phyloP scores from a whole-genome alignment of 2,329 filamentous ascomycete species.

The Elsinoe australis region DNA sequence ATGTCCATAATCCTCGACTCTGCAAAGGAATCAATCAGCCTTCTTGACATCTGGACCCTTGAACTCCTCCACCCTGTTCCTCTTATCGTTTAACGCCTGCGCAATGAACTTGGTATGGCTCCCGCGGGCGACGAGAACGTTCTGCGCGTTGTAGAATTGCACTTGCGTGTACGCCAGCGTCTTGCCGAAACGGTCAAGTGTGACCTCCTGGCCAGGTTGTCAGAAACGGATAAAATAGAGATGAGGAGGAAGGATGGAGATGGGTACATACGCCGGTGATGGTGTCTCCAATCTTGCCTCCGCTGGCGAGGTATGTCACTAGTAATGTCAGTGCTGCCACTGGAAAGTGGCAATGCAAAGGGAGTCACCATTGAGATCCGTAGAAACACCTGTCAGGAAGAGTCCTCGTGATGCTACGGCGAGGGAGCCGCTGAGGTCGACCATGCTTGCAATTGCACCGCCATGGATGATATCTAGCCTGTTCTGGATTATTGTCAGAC shows the following conservation, averaged over 20 bases:
- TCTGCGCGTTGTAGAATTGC: slow-evolving; percentile 51
- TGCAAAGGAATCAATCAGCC: not conserved
- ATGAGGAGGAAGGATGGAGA: not conserved
- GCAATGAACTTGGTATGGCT: slow-evolving; percentile 55
- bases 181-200: slow-evolving; percentile 61
- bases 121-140: slow-evolving; percentile 55
- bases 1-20: too few species aligned
- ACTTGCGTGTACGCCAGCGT: slow-evolving; percentile 58
- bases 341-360: slow-evolving; percentile 1
- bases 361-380: slow-evolving; percentile 51
- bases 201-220: slow-evolving; percentile 42
- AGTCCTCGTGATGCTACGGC: slow-evolving; percentile 59
- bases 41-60: slow-evolving; percentile 12
- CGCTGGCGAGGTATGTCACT: slow-evolving; percentile 58
- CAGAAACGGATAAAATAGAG: not conserved
- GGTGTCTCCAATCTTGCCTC: slow-evolving; percentile 55
- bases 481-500: slow-evolving; percentile 58
- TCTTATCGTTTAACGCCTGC: slow-evolving; percentile 6
- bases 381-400: slow-evolving; percentile 59
- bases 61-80: slow-evolving; percentile 9
- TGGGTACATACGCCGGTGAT: slow-evolving; percentile 43
- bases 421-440: slow-evolving; percentile 59
- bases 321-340: not conserved
- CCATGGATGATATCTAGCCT: slow-evolving; percentile 69
- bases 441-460: slow-evolving; percentile 69